Evolutionary conservation across 2,329 filamentous ascomycete species (phyloP).

Genomic region (Claviceps sorghi): DNA sequence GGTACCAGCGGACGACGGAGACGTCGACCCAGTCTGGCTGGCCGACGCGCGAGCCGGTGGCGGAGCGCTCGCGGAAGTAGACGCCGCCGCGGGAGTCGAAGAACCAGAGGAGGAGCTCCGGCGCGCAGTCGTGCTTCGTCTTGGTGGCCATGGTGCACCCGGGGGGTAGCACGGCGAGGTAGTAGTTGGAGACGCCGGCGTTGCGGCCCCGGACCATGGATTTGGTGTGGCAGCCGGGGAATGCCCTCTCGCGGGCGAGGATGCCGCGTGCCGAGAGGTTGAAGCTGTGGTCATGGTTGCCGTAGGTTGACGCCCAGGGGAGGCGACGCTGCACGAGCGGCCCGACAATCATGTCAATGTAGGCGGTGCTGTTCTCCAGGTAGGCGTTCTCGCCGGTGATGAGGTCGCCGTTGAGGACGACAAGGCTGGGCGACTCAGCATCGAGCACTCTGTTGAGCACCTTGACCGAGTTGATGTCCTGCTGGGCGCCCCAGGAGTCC

Average conservation of each 20-base stretch:
- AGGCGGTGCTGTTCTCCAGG: slow-evolving; percentile 36
- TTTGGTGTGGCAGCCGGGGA: slow-evolving; percentile 23
- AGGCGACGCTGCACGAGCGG: slow-evolving; percentile 41
- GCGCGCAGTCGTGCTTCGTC: slow-evolving; percentile 16
- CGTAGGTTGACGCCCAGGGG: slow-evolving; percentile 54
- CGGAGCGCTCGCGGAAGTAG: slow-evolving; percentile 26
- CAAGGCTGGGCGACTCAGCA: slow-evolving; percentile 41
- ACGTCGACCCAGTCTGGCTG: slow-evolving; percentile 31
- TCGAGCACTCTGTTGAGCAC: slow-evolving; percentile 46
- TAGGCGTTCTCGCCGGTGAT: slow-evolving; percentile 53
- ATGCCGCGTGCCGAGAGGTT: slow-evolving; percentile 37
- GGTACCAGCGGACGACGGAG: slow-evolving; percentile 31
- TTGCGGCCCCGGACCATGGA: slow-evolving; percentile 23
- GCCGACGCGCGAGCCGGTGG: slow-evolving; percentile 15
- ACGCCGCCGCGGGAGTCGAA: slow-evolving; percentile 52
- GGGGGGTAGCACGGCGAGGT: slow-evolving; percentile 27
- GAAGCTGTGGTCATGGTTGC: slow-evolving; percentile 52
- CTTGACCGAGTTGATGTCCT: slow-evolving; percentile 40
- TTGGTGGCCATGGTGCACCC: slow-evolving; percentile 13
- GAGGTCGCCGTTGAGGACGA: slow-evolving; percentile 57
- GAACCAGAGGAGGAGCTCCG: slow-evolving; percentile 49
- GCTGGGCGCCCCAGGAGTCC: slow-evolving; percentile 29
- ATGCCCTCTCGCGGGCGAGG: slow-evolving; percentile 25
- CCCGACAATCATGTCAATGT: slow-evolving; percentile 43
- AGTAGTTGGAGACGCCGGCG: slow-evolving; percentile 32